A percentile compares a stretch with the other conserved stretches of the same genome.
Evolutionary conservation across 495 filamentous ascomycete species (phyloP).

Genomic region (Daldinia caldariorum): DNA sequence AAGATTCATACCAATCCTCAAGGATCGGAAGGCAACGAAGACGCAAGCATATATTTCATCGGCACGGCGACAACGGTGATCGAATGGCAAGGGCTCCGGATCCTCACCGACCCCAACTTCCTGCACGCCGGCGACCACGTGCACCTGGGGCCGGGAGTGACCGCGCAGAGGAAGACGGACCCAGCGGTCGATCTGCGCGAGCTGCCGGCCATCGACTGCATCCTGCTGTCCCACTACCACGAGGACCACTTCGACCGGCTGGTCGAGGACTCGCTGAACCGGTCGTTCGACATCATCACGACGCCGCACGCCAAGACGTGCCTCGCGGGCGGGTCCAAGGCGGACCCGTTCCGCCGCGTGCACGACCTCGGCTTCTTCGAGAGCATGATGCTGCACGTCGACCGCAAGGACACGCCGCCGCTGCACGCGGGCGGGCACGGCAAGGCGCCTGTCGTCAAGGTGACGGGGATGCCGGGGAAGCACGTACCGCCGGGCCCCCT

Average conservation of each 20-base stretch:
- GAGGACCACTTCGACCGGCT: constrained; percentile 72
- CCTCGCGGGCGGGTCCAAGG: constrained; percentile 49
- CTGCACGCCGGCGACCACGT: constrained; percentile 75
- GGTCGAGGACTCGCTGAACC: constrained; percentile 66
- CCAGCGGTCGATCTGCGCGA: constrained; percentile 69
- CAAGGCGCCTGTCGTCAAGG: constrained; percentile 57
- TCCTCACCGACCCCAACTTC: constrained; percentile 79
- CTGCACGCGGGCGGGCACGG: constrained; percentile 22
- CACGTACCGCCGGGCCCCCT: constrained; percentile 68
- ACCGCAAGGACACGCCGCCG: constrained; percentile 25
- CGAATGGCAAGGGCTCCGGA: constrained; percentile 68
- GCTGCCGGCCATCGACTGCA: constrained; percentile 68
- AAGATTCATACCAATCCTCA: constrained; percentile 32
- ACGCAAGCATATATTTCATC: constrained; percentile 62
- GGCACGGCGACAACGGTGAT: constrained; percentile 75
- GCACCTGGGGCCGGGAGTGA: constrained; percentile 71
- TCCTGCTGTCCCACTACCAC: constrained; percentile 74
- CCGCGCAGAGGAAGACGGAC: constrained; percentile 61
- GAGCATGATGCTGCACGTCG: constrained; percentile 61
- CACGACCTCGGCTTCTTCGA: constrained; percentile 66
- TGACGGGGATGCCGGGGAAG: constrained; percentile 76
- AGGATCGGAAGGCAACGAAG: constrained; percentile 33
- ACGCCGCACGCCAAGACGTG: constrained; percentile 69
- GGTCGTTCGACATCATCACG: constrained; percentile 70
- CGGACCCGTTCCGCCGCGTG: constrained; percentile 65